Percentiles rank a stretch among this genome's conserved stretches.
Conservation (phyloP, 2,329 filamentous ascomycete species). For the Aspergillus pseudonomiae region DNA sequence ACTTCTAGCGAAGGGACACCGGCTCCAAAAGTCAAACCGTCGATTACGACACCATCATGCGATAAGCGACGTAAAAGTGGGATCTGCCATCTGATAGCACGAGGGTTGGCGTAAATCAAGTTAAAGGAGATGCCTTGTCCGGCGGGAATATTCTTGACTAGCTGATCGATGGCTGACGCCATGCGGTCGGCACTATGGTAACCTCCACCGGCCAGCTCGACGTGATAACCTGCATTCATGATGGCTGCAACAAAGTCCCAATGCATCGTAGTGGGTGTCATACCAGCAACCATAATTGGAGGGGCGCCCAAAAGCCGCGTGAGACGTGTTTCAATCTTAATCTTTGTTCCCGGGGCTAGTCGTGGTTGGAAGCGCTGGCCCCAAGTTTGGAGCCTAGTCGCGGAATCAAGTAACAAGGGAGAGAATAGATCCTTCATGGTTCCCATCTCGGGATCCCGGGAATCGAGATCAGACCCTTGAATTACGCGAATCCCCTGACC, state of each 20-base stretch:
- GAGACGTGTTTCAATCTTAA: slow-evolving; percentile 96
- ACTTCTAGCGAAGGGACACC: slow-evolving; percentile 93
- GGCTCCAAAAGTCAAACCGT: slow-evolving; percentile 87
- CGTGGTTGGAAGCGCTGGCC: slow-evolving; percentile 91
- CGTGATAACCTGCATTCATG: slow-evolving; percentile 54
- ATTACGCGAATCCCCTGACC: slow-evolving; percentile 20
- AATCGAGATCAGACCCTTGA: slow-evolving; percentile 19
- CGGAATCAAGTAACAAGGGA: slow-evolving; percentile 42
- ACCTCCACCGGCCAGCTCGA: slow-evolving; percentile 54
- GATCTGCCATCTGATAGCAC: slow-evolving; percentile 57
- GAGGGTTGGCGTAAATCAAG: slow-evolving; percentile 58
- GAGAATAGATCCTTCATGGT: slow-evolving; percentile 22
- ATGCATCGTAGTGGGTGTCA: slow-evolving; percentile 87
- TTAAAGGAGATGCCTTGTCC: slow-evolving; percentile 58
- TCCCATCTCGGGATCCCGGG: slow-evolving; percentile 19
- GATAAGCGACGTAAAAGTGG: slow-evolving; percentile 57
- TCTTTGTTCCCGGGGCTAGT: slow-evolving; percentile 79
- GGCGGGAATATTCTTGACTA: slow-evolving; percentile 68
- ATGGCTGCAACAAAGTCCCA: slow-evolving; percentile 65
- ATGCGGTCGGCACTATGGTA: slow-evolving; percentile 52
- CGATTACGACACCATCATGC: slow-evolving; percentile 79
- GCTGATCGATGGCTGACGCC: slow-evolving; percentile 49
- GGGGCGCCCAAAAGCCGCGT: slow-evolving; percentile 81
- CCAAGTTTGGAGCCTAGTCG: slow-evolving; percentile 87
- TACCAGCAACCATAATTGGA: slow-evolving; percentile 87